Conservation (phyloP, 208 protist genomes). For the Leishmania martiniquensis region DNA sequence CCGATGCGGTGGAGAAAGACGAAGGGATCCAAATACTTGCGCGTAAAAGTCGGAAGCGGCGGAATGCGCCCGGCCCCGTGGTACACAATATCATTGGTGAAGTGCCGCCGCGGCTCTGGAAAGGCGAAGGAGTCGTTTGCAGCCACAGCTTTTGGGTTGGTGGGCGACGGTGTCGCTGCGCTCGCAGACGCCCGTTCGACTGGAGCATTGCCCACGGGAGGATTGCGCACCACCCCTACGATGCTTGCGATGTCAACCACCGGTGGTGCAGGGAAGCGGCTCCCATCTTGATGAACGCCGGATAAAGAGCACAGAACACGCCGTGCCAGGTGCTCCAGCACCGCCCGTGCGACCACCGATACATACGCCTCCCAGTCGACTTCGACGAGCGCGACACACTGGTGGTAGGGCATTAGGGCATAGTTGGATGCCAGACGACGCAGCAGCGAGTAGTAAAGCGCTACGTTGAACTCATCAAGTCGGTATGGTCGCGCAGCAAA, state of each 20-base stretch:
- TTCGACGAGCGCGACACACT: constrained; percentile 45
- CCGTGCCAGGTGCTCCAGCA: constrained; percentile 44
- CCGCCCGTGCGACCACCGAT: constrained; percentile 44
- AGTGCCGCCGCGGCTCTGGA: constrained; percentile 47
- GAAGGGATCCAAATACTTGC: constrained; percentile 24
- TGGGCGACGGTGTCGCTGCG: not conserved
- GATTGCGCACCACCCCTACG: not conserved
- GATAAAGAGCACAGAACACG: constrained; percentile 16
- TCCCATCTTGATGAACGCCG: not conserved
- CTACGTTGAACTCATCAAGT: constrained; percentile 25
- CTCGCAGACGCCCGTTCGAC: not conserved
- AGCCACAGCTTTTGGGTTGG: not conserved
- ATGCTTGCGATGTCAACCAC: constrained; percentile 10
- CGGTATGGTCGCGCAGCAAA: constrained; percentile 21
- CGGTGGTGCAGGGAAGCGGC: not conserved
- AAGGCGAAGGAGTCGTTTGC: constrained; percentile 22
- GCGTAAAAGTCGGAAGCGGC: constrained; percentile 34
- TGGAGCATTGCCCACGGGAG: not conserved
- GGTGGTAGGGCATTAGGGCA: constrained; percentile 37
- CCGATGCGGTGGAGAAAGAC: constrained; percentile 58
- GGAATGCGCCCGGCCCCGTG: constrained; percentile 40
- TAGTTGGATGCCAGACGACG: constrained; percentile 30
- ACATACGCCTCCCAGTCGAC: constrained; percentile 82
- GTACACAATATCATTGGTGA: constrained; percentile 68
- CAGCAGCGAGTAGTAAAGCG: constrained; percentile 34